Evolutionary conservation across 192 early-diverging fungal genomes (phyloP).

Genomic region (Piromyces finnis): DNA sequence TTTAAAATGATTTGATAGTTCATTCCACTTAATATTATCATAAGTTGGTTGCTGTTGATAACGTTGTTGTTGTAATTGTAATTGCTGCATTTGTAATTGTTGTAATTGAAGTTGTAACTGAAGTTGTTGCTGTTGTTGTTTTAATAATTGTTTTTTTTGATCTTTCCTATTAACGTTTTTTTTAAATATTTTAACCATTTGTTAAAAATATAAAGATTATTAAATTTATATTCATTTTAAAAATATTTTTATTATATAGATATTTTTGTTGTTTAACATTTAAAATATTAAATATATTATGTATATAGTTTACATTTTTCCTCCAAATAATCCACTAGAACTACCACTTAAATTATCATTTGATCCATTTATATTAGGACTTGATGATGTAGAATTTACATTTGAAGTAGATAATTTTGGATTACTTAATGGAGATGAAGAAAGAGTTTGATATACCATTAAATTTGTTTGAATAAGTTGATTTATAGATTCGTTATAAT

Average conservation of each 20-base stretch:
- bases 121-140: conserved; percentile 9
- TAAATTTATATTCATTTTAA: no score
- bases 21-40: conserved; percentile 32
- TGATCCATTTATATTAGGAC: neutral
- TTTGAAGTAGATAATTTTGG: neutral
- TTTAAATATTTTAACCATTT: no score
- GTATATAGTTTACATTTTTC: no score
- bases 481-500: conserved; percentile 18
- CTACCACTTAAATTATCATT: neutral
- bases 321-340: neutral
- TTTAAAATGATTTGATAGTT: conserved; percentile 55
- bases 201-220: no score
- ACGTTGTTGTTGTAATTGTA: conserved; percentile 3
- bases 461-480: conserved; percentile 15
- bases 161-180: neutral
- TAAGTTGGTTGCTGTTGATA: neutral
- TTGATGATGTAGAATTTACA: neutral
- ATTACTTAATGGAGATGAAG: neutral
- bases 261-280: no score
- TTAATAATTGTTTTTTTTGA: conserved; percentile 1
- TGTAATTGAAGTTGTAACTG: conserved; percentile 6
- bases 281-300: no score
- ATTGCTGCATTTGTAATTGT: conserved; percentile 19
- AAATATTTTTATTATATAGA: no score
- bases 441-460: neutral